These are phyloP conservation scores for Aspergillus cavernicola DNA, from an alignment of 495 filamentous ascomycete species.

Conservation along the genomic window DNA sequence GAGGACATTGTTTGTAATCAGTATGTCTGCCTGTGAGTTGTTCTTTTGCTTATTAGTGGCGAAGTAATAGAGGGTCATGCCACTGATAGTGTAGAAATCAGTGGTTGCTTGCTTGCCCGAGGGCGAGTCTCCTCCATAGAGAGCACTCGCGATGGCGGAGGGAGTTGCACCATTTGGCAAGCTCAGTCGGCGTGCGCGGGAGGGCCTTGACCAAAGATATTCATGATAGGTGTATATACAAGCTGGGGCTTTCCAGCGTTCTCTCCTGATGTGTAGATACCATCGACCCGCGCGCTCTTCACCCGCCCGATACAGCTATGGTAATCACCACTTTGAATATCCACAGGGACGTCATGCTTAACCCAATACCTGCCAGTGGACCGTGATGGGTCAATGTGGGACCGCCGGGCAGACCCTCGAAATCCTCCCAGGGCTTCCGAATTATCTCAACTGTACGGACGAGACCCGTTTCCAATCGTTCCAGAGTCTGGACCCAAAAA, in stretches of 20 bases:
- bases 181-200: background rate
- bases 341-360: conserved; percentile 2
- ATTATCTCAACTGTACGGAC: too few species aligned
- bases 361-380: background rate
- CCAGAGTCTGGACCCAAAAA: too few species aligned
- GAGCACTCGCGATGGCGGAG: background rate
- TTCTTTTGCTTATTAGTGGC: background rate
- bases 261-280: conserved; percentile 5
- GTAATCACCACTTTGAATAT: background rate
- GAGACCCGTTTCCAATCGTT: too few species aligned
- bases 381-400: too few species aligned
- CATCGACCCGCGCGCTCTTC: background rate
- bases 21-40: background rate
- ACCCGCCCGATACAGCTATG: conserved; percentile 8
- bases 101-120: background rate
- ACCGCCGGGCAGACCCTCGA: too few species aligned
- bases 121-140: background rate
- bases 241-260: background rate
- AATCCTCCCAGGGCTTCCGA: too few species aligned
- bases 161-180: background rate
- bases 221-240: background rate
- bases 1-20: background rate
- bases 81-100: background rate
- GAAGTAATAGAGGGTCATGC: background rate
- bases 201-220: background rate